Base-by-base conservation (phyloP, 2,329 filamentous ascomycete genomes). In the Neopestalotiopsis clavispora region DNA sequence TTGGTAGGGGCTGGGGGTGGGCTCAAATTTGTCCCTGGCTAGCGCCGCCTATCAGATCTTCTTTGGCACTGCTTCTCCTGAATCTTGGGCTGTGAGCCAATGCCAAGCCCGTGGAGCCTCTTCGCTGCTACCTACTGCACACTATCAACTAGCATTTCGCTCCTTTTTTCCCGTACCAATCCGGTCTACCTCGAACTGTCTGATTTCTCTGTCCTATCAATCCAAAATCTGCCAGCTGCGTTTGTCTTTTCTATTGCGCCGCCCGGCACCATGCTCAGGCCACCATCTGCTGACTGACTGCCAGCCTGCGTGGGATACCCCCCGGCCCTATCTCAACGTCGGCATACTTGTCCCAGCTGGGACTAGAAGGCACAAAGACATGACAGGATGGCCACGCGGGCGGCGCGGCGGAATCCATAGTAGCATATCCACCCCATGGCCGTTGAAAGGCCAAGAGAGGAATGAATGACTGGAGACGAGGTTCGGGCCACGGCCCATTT, bases 41-140 rank as follows among this genome's bases (percentile, higher is more conserved):
- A 52, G 45, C 45, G 45, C 10, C 14, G 23, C 65, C 65, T 67
- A 67, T 67, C 65, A 67, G 52, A 67, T 59, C 56, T 67, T 17
- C 42, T 38, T 45, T 56, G 65, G 30, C 23, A 56, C 23, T 6
- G 14, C 10, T 23, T 59, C 65, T 67, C 65, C 65, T 67, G 65
- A 67, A 60, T 67, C 65, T 67, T 60, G 59, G 23, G 30, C 34
- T 52, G 30, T 42, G 34, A 38, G 10, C 34, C 34, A 38, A 38
- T 38, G 52, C 65, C 65, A 67, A 60, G 56, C 20, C 32, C 65
- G 32, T 30, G 28, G 23, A 34, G 57, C 14, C 57, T 60, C 23
- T 38, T 10, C 10, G 10, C 34, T 38, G 34, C 34, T 38, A 38
- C 34, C 45, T 6, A 52, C 17, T 52, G 45, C 45, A 20, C 45